These are phyloP conservation scores for Epichloe hybrida DNA, from an alignment of 2,329 filamentous ascomycete genomes.

Conservation along the genomic window DNA sequence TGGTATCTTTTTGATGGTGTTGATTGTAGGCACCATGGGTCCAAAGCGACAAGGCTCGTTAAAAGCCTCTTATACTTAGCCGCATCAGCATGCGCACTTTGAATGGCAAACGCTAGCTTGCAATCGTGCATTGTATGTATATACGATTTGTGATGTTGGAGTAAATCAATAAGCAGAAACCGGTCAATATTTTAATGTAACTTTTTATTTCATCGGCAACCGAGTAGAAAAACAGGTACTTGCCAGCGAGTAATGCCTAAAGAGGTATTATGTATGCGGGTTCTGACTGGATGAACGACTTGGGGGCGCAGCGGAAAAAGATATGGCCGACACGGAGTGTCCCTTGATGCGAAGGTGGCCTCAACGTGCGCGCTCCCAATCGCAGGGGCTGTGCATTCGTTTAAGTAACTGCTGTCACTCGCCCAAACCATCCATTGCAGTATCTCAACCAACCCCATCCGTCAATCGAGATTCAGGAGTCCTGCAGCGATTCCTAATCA, in stretches of 20 bases:
- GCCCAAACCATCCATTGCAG: conserved; percentile 4
- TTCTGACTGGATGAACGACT: background rate
- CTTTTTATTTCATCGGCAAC: too few species aligned
- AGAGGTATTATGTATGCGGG: background rate
- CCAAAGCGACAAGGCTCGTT: background rate
- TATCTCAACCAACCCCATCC: conserved; percentile 7
- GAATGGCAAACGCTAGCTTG: background rate
- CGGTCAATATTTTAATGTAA: too few species aligned
- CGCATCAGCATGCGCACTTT: conserved; percentile 19
- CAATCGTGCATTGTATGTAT: background rate
- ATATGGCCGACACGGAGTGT: conserved; percentile 14
- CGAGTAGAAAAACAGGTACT: too few species aligned
- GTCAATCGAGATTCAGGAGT: conserved; percentile 15
- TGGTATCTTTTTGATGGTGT: conserved; percentile 3
- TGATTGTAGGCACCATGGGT: background rate
- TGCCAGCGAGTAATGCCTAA: background rate
- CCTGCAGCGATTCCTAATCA: conserved; percentile 22
- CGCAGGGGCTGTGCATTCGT: conserved; percentile 12
- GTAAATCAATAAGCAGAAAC: background rate
- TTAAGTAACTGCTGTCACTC: conserved; percentile 11
- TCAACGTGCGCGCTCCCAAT: conserved; percentile 19
- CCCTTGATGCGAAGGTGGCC: conserved; percentile 30
- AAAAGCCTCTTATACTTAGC: conserved; percentile 18
- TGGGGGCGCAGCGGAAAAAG: conserved; percentile 18
- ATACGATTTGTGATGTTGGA: background rate